Conservation (phyloP, 257 asterid species). For the Cinchona pubescens region DNA sequence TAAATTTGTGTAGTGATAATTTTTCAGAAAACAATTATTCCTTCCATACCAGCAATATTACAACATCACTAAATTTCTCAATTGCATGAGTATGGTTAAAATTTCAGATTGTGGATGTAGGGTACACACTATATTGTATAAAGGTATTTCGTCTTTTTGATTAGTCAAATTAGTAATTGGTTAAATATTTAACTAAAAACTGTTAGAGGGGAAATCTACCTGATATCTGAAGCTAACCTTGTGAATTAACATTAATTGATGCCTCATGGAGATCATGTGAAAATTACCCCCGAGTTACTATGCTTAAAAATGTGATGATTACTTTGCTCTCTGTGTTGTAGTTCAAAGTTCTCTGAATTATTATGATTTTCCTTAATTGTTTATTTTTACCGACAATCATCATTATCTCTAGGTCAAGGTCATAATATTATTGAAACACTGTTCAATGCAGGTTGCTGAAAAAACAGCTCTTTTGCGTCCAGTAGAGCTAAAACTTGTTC, state of each 20-base stretch:
- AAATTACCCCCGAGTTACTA: background rate
- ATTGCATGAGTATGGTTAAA: too few species aligned
- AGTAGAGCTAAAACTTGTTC: slow-evolving; percentile 75
- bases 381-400: too few species aligned
- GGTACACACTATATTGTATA: too few species aligned
- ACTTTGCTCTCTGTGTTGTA: background rate
- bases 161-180: background rate
- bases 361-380: background rate
- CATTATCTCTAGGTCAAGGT: background rate
- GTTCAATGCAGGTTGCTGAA: slow-evolving; percentile 78
- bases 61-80: too few species aligned
- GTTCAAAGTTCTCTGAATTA: background rate
- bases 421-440: background rate
- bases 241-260: background rate
- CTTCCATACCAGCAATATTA: too few species aligned
- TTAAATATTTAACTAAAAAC: too few species aligned
- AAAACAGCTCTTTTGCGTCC: slow-evolving; percentile 96
- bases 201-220: background rate
- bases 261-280: background rate
- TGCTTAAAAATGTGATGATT: background rate
- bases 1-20: too few species aligned
- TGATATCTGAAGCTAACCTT: background rate
- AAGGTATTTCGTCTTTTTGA: background rate
- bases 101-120: too few species aligned
- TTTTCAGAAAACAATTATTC: too few species aligned